phyloP scores from a whole-genome alignment of 192 early-diverging fungal genomes.

The Backusella circina region DNA sequence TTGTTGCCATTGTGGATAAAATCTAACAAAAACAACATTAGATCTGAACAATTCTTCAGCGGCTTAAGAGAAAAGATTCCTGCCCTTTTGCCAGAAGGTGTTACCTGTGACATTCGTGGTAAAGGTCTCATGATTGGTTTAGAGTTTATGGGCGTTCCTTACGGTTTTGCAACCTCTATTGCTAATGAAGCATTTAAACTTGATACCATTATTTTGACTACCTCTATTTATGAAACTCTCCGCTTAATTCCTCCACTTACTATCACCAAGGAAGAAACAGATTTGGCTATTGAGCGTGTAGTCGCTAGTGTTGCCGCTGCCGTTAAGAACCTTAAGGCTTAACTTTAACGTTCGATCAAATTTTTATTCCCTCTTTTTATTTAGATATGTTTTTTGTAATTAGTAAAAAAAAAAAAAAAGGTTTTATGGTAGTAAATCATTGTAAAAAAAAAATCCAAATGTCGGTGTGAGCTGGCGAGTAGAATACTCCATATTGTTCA shows the following conservation, averaged over 20 bases:
- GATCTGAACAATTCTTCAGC: conserved; percentile 39
- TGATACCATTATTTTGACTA: conserved; percentile 41
- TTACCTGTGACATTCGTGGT: conserved; percentile 38
- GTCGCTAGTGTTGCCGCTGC: conserved; percentile 24
- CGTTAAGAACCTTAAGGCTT: conserved; percentile 2
- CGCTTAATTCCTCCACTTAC: conserved; percentile 42
- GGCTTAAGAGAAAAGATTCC: conserved; percentile 25
- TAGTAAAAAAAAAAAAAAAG: background rate
- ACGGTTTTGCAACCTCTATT: conserved; percentile 26
- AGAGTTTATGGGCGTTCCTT: conserved; percentile 35
- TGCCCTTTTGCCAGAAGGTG: conserved; percentile 22
- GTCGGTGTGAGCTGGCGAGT: no score
- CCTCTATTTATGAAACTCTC: conserved; percentile 41
- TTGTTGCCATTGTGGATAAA: background rate
- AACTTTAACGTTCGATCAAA: background rate
- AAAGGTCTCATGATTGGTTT: conserved; percentile 44
- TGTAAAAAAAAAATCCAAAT: background rate
- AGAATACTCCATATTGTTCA: no score
- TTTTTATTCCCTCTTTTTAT: background rate
- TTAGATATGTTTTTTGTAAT: background rate
- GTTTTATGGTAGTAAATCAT: background rate
- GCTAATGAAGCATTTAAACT: conserved; percentile 28
- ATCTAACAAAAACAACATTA: background rate
- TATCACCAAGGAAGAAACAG: conserved; percentile 39
- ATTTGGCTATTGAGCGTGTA: conserved; percentile 26